A percentile compares a stretch with the other conserved stretches of the same genome.
Conservation (phyloP, 371 early-diverging fungal genomes). For the Syncephalastrum contaminatum region DNA sequence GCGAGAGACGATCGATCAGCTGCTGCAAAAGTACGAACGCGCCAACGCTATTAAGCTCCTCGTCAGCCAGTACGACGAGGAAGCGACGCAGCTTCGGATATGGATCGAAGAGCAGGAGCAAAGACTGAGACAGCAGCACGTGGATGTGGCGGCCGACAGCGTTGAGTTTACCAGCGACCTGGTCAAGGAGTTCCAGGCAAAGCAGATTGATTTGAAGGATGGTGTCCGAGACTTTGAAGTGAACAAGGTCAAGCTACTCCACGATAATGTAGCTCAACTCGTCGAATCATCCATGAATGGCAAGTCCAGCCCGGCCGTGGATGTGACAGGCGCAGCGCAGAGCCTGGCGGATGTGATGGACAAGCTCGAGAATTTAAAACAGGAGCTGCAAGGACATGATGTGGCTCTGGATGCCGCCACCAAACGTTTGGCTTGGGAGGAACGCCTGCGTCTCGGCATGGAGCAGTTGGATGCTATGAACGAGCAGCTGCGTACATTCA, state of each 20-base stretch:
- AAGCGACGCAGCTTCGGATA: conserved; percentile 24
- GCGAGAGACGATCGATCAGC: conserved; percentile 23
- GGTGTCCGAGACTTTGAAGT: conserved; percentile 31
- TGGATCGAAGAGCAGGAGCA: conserved; percentile 41
- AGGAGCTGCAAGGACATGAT: conserved; percentile 29
- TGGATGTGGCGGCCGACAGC: conserved; percentile 41
- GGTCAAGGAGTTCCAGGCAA: conserved; percentile 20
- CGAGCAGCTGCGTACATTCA: conserved; percentile 27
- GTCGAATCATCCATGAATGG: conserved; percentile 12
- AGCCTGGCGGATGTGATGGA: conserved; percentile 35
- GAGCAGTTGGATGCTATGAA: conserved; percentile 32
- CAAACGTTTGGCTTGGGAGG: conserved; percentile 32
- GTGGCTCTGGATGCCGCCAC: conserved; percentile 34
- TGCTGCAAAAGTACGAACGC: conserved; percentile 19
- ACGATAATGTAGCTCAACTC: conserved; percentile 33
- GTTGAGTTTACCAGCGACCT: conserved; percentile 12
- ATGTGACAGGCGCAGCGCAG: conserved; percentile 27
- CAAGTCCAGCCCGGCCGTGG: conserved; percentile 15
- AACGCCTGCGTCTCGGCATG: conserved; percentile 23
- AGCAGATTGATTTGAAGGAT: conserved; percentile 13
- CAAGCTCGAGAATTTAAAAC: conserved; percentile 30
- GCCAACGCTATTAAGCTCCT: conserved; percentile 24
- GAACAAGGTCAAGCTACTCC: conserved; percentile 22
- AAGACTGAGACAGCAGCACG: conserved; percentile 21
- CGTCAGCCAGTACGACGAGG: conserved; percentile 27